Evolutionary conservation across 352 stramenopile genomes (phyloP).

Genomic region (Pythium periplocum): DNA sequence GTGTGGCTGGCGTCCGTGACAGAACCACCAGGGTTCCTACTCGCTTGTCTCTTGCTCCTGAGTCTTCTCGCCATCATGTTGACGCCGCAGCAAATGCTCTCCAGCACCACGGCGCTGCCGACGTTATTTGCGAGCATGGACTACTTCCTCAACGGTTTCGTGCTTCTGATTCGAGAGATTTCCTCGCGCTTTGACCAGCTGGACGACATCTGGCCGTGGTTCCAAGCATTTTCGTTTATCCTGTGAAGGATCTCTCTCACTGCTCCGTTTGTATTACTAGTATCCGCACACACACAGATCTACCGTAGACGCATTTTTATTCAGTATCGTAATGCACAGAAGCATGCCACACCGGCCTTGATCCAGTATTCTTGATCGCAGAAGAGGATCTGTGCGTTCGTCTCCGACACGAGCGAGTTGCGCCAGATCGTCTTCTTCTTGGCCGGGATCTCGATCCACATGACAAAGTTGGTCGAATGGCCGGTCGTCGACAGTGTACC

Average conservation of each 20-base stretch:
- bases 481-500: constrained; percentile 94
- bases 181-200: constrained; percentile 51
- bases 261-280: neutral
- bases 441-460: constrained; percentile 94
- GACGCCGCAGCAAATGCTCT: constrained; percentile 55
- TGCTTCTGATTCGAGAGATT: constrained; percentile 61
- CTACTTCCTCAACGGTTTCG: constrained; percentile 51
- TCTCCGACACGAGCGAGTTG: constrained; percentile 66
- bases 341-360: constrained; percentile 82
- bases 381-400: constrained; percentile 54
- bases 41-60: constrained; percentile 65
- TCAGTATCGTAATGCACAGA: constrained; percentile 79
- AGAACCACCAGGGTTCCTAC: constrained; percentile 63
- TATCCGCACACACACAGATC: neutral
- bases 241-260: constrained; percentile 18
- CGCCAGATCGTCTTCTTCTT: constrained; percentile 59
- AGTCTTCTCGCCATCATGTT: constrained; percentile 53
- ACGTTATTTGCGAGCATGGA: constrained; percentile 41
- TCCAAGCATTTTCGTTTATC: constrained; percentile 53
- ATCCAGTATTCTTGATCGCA: constrained; percentile 67
- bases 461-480: constrained; percentile 97
- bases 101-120: constrained; percentile 50
- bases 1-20: constrained; percentile 64
- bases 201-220: constrained; percentile 46
- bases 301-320: neutral